Conservation (phyloP, 2,329 filamentous ascomycete species). For the Sphaerostilbella broomeana region DNA sequence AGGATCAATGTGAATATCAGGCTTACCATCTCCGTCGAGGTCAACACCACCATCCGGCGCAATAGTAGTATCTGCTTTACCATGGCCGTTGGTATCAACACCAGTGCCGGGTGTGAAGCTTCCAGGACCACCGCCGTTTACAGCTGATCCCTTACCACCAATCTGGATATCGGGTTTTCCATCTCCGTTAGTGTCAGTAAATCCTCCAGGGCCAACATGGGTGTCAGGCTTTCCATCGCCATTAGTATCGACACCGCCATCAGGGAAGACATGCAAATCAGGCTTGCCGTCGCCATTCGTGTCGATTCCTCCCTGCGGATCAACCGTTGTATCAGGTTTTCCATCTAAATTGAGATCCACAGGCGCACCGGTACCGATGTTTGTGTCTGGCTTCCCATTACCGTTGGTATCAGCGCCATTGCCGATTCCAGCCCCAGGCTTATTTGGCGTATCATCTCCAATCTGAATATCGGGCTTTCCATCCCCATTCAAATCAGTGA, state of each 20-base stretch:
- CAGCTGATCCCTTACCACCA: too few relatives aligned
- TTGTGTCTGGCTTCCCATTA: not conserved
- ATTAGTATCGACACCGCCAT: not conserved
- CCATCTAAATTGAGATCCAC: not conserved
- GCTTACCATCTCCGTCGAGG: not conserved
- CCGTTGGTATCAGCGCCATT: not conserved
- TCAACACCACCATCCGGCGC: not conserved
- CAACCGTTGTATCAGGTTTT: not conserved
- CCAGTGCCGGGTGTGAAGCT: not conserved
- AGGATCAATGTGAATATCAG: not conserved
- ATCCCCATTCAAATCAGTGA: not conserved
- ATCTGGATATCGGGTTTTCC: constrained; percentile 1
- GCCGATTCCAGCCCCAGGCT: not conserved
- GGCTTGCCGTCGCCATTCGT: not conserved
- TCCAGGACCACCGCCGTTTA: not conserved
- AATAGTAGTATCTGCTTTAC: constrained; percentile 1
- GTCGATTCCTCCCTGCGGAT: not conserved
- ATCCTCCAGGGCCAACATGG: not conserved
- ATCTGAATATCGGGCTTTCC: not conserved
- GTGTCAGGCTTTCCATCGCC: constrained; percentile 6
- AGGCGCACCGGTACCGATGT: not conserved
- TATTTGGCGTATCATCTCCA: not conserved
- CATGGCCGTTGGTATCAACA: constrained; percentile 3
- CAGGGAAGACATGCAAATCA: not conserved
- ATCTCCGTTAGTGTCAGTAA: constrained; percentile 1